Evolutionary conservation across 306 rosid species (phyloP), one percentile per base, ranked within the genome.

Genomic region (Arachis stenosperma): DNA sequence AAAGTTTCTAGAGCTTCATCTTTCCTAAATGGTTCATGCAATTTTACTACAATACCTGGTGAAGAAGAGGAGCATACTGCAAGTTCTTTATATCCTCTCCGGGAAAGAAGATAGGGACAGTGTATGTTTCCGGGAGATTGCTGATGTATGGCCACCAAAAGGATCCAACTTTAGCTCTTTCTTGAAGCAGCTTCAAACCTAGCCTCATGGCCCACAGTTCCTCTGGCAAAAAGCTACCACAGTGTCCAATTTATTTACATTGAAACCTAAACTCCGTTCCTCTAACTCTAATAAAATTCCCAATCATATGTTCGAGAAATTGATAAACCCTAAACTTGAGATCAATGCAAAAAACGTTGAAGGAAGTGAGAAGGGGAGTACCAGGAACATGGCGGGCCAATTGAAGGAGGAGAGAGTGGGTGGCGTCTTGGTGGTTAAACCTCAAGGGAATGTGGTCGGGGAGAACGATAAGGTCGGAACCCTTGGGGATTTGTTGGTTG

Each of bases 171-270:
- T 84, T 91, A 0, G 97, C 98, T 82, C 98, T 81, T 75, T 94
- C 97, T 81, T 88, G 93, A 36, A 94, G 95, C 76, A 94, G 96
- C 91, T 87, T 94, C 88, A 94, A 73, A 84, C 98, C 98, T 88
- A 94, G 78, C 71, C 88, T 94, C 92, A 94, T 89, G 57, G 96
- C 88, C 98, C 98, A 94, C 42, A 94, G 91, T 87, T 94, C 98
- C 88, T 85, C 98, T 91, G 97, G 85, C 92, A 94, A 89, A 89
- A 89, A 75, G 92, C 94, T 89, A 87, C 91, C 90, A 82, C 59
- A 91, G 86, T 87, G 85, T 90, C 87, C 89, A 89, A 82, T 86
- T 89, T 84, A 93, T 84, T 92, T 77, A 79, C 77, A 84, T 85
- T 76, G 90, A 92, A 82, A 86, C 88, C 82, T 88, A 33, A 33